These are phyloP conservation scores for Diphasiastrum complanatum DNA, from an alignment of 83 land plant genomes.

Conservation along the genomic window DNA sequence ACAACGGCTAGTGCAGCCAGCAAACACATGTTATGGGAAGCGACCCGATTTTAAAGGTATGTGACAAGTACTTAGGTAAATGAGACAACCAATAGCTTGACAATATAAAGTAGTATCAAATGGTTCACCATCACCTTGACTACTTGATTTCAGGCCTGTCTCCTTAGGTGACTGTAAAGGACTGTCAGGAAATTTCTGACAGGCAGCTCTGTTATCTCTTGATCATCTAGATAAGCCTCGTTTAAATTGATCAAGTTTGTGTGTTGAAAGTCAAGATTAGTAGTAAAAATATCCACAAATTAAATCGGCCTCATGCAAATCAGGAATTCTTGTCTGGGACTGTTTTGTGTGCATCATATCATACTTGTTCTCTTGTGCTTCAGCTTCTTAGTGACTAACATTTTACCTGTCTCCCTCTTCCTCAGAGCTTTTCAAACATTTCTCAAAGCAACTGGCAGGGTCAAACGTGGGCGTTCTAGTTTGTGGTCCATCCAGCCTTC, in stretches of 20 bases:
- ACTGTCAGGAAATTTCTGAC: too few relatives aligned
- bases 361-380: neutral
- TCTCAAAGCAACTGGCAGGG: conserved; percentile 34
- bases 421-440: conserved; percentile 52
- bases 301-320: neutral
- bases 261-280: too few relatives aligned
- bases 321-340: neutral
- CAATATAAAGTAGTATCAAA: neutral
- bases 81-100: neutral
- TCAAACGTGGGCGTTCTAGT: conserved; percentile 68
- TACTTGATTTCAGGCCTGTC: too few relatives aligned
- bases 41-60: conserved; percentile 70
- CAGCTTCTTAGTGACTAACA: neutral
- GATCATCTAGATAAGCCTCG: too few relatives aligned
- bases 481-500: conserved; percentile 70
- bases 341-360: neutral
- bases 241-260: too few relatives aligned
- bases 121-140: neutral
- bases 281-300: too few relatives aligned
- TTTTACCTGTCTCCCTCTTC: neutral
- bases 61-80: conserved; percentile 2
- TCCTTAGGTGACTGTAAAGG: too few relatives aligned
- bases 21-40: conserved; percentile 42
- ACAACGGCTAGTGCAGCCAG: conserved; percentile 28
- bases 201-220: too few relatives aligned